Conservation (phyloP, 2,329 filamentous ascomycete genomes). For the Phyllosticta citrichinensis region DNA sequence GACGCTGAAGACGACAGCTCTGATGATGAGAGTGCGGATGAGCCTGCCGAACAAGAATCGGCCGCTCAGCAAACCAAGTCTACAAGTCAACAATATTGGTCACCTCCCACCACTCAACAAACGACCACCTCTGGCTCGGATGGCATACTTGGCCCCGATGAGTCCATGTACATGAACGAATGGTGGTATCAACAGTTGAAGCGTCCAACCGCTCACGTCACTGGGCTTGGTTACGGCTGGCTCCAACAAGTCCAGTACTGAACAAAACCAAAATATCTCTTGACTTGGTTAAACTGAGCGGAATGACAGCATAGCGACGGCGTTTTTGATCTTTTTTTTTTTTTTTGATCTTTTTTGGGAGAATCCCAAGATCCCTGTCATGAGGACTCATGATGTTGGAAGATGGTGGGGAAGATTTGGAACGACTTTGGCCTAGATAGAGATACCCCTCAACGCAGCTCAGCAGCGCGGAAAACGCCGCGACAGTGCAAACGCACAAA, state of each 20-base stretch:
- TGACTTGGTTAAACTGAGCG: neutral
- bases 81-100: constrained; percentile 15
- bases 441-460: neutral
- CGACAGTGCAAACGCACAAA: neutral
- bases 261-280: neutral
- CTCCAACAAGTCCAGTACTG: constrained; percentile 16
- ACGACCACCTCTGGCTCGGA: constrained; percentile 12
- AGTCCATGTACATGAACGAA: constrained; percentile 27
- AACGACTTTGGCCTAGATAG: neutral
- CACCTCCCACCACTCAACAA: constrained; percentile 22
- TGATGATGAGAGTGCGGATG: constrained; percentile 40
- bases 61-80: constrained; percentile 10
- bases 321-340: constrained; percentile 14
- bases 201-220: constrained; percentile 26
- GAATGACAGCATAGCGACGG: constrained; percentile 21
- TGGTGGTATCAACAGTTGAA: constrained; percentile 32
- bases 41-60: constrained; percentile 11
- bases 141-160: constrained; percentile 29
- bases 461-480: neutral
- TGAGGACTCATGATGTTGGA: no score
- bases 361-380: neutral
- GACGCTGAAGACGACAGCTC: constrained; percentile 35
- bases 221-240: constrained; percentile 29
- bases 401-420: neutral
- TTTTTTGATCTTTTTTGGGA: neutral